Percentiles rank a stretch among this genome's conserved stretches.
Evolutionary conservation across 352 stramenopile species (phyloP).

Genomic region (Phytophthora pseudosyringae): DNA sequence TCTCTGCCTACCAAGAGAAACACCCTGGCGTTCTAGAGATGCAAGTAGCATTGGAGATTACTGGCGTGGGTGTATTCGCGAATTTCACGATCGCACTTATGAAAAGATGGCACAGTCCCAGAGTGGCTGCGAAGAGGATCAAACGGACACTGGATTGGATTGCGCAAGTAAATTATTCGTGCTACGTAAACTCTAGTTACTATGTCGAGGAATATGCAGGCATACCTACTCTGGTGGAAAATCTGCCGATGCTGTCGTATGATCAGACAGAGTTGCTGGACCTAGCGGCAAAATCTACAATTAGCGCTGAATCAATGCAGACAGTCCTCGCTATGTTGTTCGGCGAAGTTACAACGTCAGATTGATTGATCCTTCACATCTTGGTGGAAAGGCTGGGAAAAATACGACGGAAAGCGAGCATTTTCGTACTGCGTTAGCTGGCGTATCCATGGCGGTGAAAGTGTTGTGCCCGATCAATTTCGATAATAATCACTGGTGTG

Average conservation of each 20-base stretch:
- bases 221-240: not conserved
- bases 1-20: constrained; percentile 7
- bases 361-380: not conserved
- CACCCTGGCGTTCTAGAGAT: not conserved
- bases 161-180: not conserved
- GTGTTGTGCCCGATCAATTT: constrained; percentile 18
- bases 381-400: constrained; percentile 2
- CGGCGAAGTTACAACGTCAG: not conserved
- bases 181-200: not conserved
- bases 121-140: not conserved
- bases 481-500: constrained; percentile 26
- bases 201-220: not conserved
- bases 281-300: not conserved
- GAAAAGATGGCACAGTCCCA: constrained; percentile 8
- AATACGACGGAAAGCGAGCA: not conserved
- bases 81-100: not conserved
- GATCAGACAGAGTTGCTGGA: not conserved
- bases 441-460: not conserved
- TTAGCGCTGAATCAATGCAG: not conserved
- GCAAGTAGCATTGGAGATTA: not conserved
- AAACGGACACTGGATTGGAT: constrained; percentile 5
- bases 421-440: not conserved
- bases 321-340: not conserved
- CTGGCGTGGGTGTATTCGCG: not conserved
- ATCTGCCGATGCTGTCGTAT: constrained; percentile 1